A percentile compares a stretch with the other conserved stretches of the same genome.
Evolutionary conservation across 2,329 filamentous ascomycete species (phyloP).

Genomic region (Aspergillus calidoustus): DNA sequence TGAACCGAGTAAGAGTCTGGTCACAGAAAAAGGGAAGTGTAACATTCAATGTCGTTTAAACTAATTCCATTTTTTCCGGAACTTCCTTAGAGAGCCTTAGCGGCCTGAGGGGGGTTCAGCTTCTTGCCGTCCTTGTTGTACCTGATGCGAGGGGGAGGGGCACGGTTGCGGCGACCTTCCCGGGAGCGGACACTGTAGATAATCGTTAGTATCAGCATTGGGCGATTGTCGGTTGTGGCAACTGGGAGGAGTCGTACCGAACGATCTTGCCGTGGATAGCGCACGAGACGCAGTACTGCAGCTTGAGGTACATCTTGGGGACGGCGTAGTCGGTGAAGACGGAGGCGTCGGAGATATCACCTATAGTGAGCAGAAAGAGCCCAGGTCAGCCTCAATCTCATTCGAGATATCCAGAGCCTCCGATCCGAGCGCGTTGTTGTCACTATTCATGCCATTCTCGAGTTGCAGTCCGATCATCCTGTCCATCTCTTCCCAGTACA

Average conservation of each 20-base stretch:
- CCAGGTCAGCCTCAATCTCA: constrained; percentile 21
- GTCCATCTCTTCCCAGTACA: constrained; percentile 18
- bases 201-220: constrained; percentile 22
- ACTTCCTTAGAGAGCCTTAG: constrained; percentile 61
- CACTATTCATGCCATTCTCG: constrained; percentile 6
- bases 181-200: constrained; percentile 85
- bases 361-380: constrained; percentile 53
- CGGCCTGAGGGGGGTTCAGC: constrained; percentile 83
- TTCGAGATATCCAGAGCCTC: not conserved
- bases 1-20: constrained; percentile 34
- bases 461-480: not conserved
- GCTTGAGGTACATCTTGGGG: constrained; percentile 99
- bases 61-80: constrained; percentile 33
- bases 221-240: not conserved
- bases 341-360: constrained; percentile 99
- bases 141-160: constrained; percentile 92
- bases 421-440: constrained; percentile 12
- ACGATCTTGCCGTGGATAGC: constrained; percentile 99
- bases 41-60: constrained; percentile 40
- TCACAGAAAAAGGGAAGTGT: constrained; percentile 41
- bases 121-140: constrained; percentile 99
- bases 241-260: constrained; percentile 69
- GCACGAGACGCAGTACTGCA: constrained; percentile 99
- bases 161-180: constrained; percentile 97
- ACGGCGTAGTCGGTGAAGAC: constrained; percentile 99